Conservation (phyloP, 2,329 filamentous ascomycete genomes). For the Penicillium sp. region DNA sequence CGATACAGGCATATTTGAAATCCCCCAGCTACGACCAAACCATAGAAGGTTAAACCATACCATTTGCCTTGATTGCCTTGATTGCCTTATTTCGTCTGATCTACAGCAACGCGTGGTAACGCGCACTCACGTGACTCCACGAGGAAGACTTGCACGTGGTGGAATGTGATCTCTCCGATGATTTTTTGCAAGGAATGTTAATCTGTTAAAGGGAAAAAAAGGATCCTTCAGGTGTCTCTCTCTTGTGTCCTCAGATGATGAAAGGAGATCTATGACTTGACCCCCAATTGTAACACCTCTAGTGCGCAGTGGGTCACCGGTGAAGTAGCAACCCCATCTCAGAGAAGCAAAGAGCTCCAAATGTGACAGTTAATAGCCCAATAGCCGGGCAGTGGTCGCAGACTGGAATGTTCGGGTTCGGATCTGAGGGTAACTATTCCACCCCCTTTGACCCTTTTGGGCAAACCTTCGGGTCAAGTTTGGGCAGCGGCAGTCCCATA, state of each 20-base stretch:
- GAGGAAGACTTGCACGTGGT: conserved; percentile 6
- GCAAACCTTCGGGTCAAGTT: background rate
- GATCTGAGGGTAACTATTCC: background rate
- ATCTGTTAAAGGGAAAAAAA: background rate
- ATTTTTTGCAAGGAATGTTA: background rate
- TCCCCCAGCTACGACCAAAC: background rate
- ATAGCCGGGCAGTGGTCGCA: too few species aligned
- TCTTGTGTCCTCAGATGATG: background rate
- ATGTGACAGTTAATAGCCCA: background rate
- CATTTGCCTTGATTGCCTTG: background rate
- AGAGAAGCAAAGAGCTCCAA: background rate
- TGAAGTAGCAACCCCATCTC: background rate
- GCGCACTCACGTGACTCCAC: conserved; percentile 20
- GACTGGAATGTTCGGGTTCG: background rate
- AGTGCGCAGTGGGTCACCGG: background rate
- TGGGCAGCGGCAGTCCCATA: background rate
- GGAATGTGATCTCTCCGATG: conserved; percentile 3
- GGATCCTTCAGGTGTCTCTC: background rate
- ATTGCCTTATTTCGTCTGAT: background rate
- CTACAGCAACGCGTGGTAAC: conserved; percentile 14
- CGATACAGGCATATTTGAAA: background rate
- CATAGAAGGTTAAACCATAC: background rate
- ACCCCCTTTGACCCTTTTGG: background rate
- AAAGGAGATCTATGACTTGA: background rate
- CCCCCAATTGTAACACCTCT: too few species aligned